These are phyloP conservation scores for Papiliotrema laurentii DNA, from an alignment of 1,284 basidiomycete genomes.

Conservation along the genomic window DNA sequence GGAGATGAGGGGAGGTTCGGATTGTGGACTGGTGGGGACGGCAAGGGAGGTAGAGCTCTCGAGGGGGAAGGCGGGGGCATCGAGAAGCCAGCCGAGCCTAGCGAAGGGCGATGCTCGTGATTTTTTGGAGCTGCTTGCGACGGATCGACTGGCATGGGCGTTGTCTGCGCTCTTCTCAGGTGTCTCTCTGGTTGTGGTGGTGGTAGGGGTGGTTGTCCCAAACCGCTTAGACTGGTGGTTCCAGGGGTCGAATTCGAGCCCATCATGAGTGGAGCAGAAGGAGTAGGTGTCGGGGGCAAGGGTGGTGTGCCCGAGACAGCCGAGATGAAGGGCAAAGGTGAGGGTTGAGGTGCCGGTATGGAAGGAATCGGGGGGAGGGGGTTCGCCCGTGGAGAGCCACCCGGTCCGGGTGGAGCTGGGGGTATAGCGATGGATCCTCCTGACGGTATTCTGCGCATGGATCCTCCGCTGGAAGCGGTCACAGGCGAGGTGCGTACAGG, in stretches of 20 bases:
- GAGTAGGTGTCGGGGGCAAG: neutral
- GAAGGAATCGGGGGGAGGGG: slow-evolving; percentile 16
- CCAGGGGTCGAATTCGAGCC: slow-evolving; percentile 2
- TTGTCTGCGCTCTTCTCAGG: slow-evolving; percentile 33
- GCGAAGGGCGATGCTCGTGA: slow-evolving; percentile 17
- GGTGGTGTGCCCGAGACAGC: neutral
- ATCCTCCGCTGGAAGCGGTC: neutral
- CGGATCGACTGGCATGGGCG: slow-evolving; percentile 17
- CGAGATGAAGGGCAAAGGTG: slow-evolving; percentile 21
- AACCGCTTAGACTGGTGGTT: neutral
- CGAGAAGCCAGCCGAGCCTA: slow-evolving; percentile 7
- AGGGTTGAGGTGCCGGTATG: slow-evolving; percentile 26
- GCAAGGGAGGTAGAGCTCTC: slow-evolving; percentile 32
- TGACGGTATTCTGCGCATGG: neutral
- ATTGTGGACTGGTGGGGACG: slow-evolving; percentile 14
- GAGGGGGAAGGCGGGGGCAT: slow-evolving; percentile 18
- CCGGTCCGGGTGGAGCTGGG: neutral
- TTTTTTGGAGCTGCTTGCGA: slow-evolving; percentile 2
- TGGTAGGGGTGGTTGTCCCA: slow-evolving; percentile 30
- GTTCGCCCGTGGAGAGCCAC: slow-evolving; percentile 3
- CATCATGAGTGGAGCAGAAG: no score
- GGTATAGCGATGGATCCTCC: neutral
- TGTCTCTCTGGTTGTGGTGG: slow-evolving; percentile 44
- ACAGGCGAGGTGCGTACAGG: neutral
- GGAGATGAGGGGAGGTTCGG: slow-evolving; percentile 8